Conservation (phyloP, 129 eudicot species). For the Chrysanthemum makinoi region DNA sequence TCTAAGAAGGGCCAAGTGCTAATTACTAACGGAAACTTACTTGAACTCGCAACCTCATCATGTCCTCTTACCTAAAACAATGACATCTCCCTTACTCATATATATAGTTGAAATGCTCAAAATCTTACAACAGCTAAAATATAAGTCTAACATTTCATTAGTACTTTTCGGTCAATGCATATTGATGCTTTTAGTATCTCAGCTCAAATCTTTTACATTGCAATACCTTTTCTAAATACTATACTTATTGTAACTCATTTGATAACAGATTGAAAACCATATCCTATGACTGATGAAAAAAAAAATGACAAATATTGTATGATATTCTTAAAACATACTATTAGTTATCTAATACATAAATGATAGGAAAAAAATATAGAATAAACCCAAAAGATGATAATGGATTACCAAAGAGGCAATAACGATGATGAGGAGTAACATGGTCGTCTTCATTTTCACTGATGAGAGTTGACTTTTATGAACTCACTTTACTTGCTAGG, state of each 20-base stretch:
- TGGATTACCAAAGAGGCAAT: constrained; percentile 32
- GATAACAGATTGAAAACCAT: background rate
- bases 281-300: no score
- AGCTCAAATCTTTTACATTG: background rate
- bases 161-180: background rate
- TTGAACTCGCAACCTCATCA: constrained; percentile 39
- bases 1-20: constrained; percentile 91
- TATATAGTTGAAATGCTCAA: background rate
- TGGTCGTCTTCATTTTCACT: constrained; percentile 29
- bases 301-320: no score
- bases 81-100: background rate
- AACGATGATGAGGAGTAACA: constrained; percentile 30
- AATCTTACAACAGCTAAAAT: background rate
- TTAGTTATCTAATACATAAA: background rate
- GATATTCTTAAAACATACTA: no score
- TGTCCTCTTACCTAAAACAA: constrained; percentile 40
- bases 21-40: constrained; percentile 61
- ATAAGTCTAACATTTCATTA: background rate
- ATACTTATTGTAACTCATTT: no score
- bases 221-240: background rate
- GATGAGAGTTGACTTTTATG: background rate
- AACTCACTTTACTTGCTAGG: no score
- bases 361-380: background rate
- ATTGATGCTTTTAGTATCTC: constrained; percentile 1
- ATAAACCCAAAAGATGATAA: background rate